A percentile compares a stretch with the other conserved stretches of the same genome.
Evolutionary conservation across 1,139 yeast genomes (phyloP).

Genomic region (Hemisphaericaspora subhashii): DNA sequence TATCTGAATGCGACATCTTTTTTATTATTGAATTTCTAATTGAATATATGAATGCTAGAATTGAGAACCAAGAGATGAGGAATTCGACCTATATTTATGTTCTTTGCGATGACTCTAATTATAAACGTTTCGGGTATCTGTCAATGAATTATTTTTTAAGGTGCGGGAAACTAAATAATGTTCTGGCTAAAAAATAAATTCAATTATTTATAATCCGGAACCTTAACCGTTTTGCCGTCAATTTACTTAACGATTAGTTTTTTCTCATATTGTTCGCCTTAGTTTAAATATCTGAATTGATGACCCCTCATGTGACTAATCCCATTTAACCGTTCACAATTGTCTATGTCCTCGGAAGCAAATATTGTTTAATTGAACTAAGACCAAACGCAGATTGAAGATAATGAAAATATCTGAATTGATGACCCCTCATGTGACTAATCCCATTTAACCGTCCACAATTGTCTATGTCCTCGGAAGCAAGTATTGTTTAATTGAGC

Average conservation of each 20-base stretch:
- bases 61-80: neutral
- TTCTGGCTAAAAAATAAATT: neutral
- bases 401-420: too few species aligned
- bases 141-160: neutral
- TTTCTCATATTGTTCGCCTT: too few species aligned
- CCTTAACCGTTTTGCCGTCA: neutral
- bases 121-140: neutral
- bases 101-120: neutral
- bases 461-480: too few species aligned
- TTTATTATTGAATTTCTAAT: neutral
- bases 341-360: too few species aligned
- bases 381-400: too few species aligned
- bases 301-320: too few species aligned
- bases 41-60: neutral
- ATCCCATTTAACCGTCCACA: too few species aligned
- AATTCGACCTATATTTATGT: neutral
- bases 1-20: neutral
- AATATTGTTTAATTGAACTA: too few species aligned
- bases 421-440: too few species aligned
- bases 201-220: neutral
- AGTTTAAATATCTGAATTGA: too few species aligned
- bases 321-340: too few species aligned
- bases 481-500: too few species aligned
- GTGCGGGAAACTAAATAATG: neutral
- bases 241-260: neutral